Evolutionary conservation across 2,329 filamentous ascomycete species (phyloP).

Genomic region (Diaporthe amygdali): DNA sequence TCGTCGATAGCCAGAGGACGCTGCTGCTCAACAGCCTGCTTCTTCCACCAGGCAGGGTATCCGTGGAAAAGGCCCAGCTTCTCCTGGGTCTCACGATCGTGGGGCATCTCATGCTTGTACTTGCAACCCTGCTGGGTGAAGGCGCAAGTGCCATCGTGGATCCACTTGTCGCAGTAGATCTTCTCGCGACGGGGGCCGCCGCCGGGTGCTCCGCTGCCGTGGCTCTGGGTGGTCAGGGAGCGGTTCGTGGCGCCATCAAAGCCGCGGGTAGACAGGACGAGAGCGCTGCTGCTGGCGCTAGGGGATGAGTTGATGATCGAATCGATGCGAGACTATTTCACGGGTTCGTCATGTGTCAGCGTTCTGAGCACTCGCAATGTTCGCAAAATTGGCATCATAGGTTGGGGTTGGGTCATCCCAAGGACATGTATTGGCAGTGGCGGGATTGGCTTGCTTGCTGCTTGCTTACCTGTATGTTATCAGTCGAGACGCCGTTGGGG

Average conservation of each 20-base stretch:
- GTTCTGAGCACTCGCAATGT: not conserved
- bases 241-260: not conserved
- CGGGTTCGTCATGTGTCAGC: not conserved
- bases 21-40: constrained; percentile 52
- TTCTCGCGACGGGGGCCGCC: constrained; percentile 58
- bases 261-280: not conserved
- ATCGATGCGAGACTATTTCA: constrained; percentile 41
- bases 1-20: constrained; percentile 6
- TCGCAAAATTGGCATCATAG: not conserved
- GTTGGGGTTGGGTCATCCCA: not conserved
- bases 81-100: constrained; percentile 67
- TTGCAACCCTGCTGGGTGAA: constrained; percentile 87
- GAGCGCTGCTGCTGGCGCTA: not conserved
- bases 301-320: constrained; percentile 37
- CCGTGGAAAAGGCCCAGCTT: constrained; percentile 74
- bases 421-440: constrained; percentile 24
- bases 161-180: constrained; percentile 88
- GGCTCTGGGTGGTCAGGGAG: not conserved
- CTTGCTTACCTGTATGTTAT: constrained; percentile 20
- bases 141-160: constrained; percentile 82
- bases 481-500: constrained; percentile 6
- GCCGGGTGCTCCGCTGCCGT: not conserved
- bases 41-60: constrained; percentile 65
- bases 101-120: constrained; percentile 91
- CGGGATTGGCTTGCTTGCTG: not conserved